Base-by-base conservation (phyloP, 1,284 basidiomycete species). In the Phlebopus sp. region DNA sequence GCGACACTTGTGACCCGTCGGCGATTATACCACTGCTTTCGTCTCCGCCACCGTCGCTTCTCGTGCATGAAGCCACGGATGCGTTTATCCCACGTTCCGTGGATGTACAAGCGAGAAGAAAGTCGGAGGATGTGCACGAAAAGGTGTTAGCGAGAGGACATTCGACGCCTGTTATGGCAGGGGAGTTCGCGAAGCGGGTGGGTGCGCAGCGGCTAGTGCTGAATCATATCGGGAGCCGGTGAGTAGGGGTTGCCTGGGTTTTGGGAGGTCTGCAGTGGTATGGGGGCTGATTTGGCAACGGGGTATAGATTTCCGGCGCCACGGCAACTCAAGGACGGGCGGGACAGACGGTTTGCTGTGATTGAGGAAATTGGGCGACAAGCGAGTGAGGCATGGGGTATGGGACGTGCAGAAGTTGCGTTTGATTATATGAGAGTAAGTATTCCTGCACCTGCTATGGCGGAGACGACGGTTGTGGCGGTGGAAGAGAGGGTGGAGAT, bases 21-120 rank as follows among this genome's bases (percentile, higher is more conserved):
- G 62, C 71, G 2, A 76, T 89, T 47, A 64, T 73, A 10, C 77
- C 79, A 4, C 71, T 89, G 13, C 77, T 82, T 53, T 60, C 66
- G 42, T 65, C 70, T 15, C 72, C 73, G 29, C 57, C 72, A 1
- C 74, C 77, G 2, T 72, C 72, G 10, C 69, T 92, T 9, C 76
- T 84, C 43, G 75, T 86, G 5, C 92, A 96, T 66, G 92, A 96
- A 70, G 84, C 88, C 17, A 94, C 91, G 3, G 92, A 95, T 64
- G 83, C 86, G 1, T 81, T 78, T 55, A 83, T 95, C 30, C 85
- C 90, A 2, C 60, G 55, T 4, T 53, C 69, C 35, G 70, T 82
- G 45, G 81, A 82, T 58, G 67, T 72, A 10, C 64, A 70, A 27
- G 73, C 73, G 42, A 76, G 69, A 47, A 70, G 75, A 29, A 70